Percentiles rank a stretch among this genome's conserved stretches.
These are phyloP conservation scores for Auriscalpium vulgare DNA, from an alignment of 768 basidiomycete species.

Conservation along the genomic window DNA sequence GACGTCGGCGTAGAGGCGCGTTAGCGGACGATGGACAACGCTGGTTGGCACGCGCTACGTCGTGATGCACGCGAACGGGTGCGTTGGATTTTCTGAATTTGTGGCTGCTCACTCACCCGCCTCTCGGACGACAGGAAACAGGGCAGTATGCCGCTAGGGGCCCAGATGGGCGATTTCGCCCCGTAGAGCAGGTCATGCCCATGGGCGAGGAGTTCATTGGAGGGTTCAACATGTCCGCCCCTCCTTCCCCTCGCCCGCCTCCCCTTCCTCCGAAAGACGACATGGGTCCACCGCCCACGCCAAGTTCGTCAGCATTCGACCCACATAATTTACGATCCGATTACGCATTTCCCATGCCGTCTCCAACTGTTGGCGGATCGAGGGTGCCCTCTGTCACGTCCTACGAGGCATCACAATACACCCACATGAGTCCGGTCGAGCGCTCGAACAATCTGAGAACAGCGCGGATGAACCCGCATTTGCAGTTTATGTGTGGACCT, in stretches of 20 bases:
- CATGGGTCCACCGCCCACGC: not conserved
- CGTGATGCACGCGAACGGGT: slow-evolving; percentile 47
- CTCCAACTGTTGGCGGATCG: slow-evolving; percentile 1
- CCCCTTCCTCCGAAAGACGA: slow-evolving; percentile 45
- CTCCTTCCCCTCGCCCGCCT: slow-evolving; percentile 27
- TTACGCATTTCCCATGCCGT: not conserved
- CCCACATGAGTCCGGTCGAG: slow-evolving; percentile 52
- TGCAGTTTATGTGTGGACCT: slow-evolving; percentile 91
- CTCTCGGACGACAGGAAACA: slow-evolving; percentile 18
- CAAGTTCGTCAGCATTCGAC: too few species aligned
- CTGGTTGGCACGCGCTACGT: slow-evolving; percentile 68
- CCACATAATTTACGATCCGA: too few species aligned
- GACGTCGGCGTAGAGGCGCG: too few species aligned
- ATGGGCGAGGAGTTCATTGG: slow-evolving; percentile 57
- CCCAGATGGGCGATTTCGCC: slow-evolving; percentile 41
- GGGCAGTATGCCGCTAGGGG: slow-evolving; percentile 28
- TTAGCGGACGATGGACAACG: slow-evolving; percentile 49
- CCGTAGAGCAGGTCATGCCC: slow-evolving; percentile 53
- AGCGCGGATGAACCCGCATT: slow-evolving; percentile 69
- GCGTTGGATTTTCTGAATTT: not conserved
- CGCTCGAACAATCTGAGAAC: slow-evolving; percentile 50
- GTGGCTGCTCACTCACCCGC: slow-evolving; percentile 25
- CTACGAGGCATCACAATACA: slow-evolving; percentile 28
- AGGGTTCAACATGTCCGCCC: slow-evolving; percentile 34
- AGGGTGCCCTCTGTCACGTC: slow-evolving; percentile 4